Evolutionary conservation across 2,329 filamentous ascomycete genomes (phyloP).

Genomic region (Karstenula rhodostoma): DNA sequence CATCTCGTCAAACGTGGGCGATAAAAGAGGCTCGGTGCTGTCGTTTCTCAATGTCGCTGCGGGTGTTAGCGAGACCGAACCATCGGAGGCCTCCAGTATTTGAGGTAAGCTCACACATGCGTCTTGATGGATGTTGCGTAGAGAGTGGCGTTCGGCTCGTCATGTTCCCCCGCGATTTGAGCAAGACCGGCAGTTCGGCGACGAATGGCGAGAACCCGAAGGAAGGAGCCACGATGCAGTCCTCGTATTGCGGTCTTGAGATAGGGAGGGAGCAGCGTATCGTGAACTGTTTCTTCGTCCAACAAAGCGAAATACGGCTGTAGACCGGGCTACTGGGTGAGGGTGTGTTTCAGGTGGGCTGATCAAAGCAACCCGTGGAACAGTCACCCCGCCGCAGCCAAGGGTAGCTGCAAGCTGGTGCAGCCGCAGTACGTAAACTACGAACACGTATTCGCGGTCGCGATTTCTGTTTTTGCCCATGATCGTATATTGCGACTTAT

Average conservation of each 20-base stretch:
- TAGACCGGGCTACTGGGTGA: neutral
- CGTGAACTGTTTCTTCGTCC: neutral
- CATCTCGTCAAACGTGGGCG: conserved; percentile 12
- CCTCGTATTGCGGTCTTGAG: neutral
- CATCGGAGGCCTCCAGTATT: neutral
- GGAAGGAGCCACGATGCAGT: neutral
- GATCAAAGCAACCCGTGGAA: neutral
- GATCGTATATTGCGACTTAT: neutral
- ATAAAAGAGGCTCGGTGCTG: conserved; percentile 10
- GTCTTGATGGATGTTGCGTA: conserved; percentile 15
- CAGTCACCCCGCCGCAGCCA: neutral
- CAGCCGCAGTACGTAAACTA: neutral
- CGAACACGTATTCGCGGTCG: neutral
- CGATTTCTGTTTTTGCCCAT: neutral
- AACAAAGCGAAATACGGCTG: neutral
- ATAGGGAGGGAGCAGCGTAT: neutral
- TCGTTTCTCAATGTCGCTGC: conserved; percentile 4
- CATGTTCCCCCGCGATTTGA: conserved; percentile 24
- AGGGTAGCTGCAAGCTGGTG: neutral
- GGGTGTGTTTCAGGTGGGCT: neutral
- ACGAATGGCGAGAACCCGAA: neutral
- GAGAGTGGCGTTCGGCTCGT: conserved; percentile 23
- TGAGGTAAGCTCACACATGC: conserved; percentile 19
- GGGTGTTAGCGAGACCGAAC: conserved; percentile 1
- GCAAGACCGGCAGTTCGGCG: conserved; percentile 15